A percentile compares a stretch with the other conserved stretches of the same genome.
phyloP scores from a whole-genome alignment of 257 asterid species.

The Solanum dulcamara region DNA sequence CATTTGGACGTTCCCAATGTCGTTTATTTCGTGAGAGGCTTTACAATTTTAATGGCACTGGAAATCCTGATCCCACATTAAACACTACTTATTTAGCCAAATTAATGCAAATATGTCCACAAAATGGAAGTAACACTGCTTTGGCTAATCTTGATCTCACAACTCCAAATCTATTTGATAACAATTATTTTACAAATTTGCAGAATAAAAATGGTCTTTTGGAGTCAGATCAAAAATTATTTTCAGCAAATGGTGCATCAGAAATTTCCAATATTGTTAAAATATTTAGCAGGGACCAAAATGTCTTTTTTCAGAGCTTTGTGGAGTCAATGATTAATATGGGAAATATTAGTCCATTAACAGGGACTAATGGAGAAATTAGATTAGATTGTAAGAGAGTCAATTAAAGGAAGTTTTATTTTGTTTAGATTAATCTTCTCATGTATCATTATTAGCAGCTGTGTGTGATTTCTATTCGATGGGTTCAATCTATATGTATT shows the following conservation, averaged over 20 bases:
- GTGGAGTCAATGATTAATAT: conserved; percentile 50
- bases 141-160: conserved; percentile 41
- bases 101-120: conserved; percentile 25
- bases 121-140: conserved; percentile 19
- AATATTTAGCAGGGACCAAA: conserved; percentile 29
- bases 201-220: conserved; percentile 45
- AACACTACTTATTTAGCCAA: conserved; percentile 31
- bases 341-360: conserved; percentile 55
- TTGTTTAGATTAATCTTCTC: not conserved
- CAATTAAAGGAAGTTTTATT: conserved; percentile 3
- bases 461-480: not conserved
- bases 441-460: not conserved
- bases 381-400: conserved; percentile 34
- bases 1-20: conserved; percentile 59
- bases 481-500: not conserved
- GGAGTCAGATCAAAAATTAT: conserved; percentile 48
- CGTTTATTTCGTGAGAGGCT: conserved; percentile 25
- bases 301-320: conserved; percentile 38
- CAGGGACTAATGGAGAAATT: conserved; percentile 47
- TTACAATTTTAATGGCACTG: conserved; percentile 38
- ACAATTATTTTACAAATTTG: conserved; percentile 39
- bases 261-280: conserved; percentile 24
- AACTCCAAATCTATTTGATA: conserved; percentile 35
- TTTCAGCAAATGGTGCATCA: conserved; percentile 31
- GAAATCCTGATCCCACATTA: conserved; percentile 52